Evolutionary conservation across 768 basidiomycete species (phyloP).

Genomic region (Leccinum ochraceum): DNA sequence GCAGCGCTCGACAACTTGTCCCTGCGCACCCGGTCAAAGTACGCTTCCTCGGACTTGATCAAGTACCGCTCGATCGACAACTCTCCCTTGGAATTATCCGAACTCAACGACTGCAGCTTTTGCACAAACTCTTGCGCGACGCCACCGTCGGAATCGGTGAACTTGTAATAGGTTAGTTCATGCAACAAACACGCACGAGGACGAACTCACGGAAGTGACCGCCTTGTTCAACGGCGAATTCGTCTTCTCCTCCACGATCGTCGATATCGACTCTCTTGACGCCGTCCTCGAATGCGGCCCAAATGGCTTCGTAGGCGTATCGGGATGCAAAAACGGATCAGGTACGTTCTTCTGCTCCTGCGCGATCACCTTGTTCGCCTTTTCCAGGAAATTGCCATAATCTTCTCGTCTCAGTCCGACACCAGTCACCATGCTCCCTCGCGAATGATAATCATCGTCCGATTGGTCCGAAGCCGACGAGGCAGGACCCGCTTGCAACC

Average conservation of each 20-base stretch:
- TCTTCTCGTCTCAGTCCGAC: conserved; percentile 37
- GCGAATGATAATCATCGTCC: conserved; percentile 59
- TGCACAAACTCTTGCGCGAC: conserved; percentile 89
- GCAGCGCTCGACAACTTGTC: conserved; percentile 85
- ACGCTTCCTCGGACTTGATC: conserved; percentile 88
- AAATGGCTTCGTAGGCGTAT: conserved; percentile 75
- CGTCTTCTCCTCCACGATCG: conserved; percentile 88
- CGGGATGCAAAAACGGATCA: conserved; percentile 75
- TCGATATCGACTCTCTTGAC: conserved; percentile 89
- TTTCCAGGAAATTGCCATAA: conserved; percentile 80
- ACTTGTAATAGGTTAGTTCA: conserved; percentile 43
- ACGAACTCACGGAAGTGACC: conserved; percentile 68
- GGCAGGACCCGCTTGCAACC: conserved; percentile 31
- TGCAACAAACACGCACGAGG: background rate
- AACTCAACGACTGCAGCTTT: conserved; percentile 72
- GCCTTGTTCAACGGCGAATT: conserved; percentile 94
- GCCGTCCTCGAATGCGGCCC: conserved; percentile 76
- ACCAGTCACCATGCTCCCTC: conserved; percentile 28
- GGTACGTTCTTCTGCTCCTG: conserved; percentile 75
- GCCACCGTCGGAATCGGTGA: conserved; percentile 92
- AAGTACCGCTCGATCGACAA: conserved; percentile 91
- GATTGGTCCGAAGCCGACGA: conserved; percentile 53
- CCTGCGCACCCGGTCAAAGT: conserved; percentile 88
- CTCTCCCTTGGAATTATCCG: conserved; percentile 89
- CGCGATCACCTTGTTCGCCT: conserved; percentile 82